Conservation (phyloP, 2,329 filamentous ascomycete species). For the Colletotrichum lindemuthianum region DNA sequence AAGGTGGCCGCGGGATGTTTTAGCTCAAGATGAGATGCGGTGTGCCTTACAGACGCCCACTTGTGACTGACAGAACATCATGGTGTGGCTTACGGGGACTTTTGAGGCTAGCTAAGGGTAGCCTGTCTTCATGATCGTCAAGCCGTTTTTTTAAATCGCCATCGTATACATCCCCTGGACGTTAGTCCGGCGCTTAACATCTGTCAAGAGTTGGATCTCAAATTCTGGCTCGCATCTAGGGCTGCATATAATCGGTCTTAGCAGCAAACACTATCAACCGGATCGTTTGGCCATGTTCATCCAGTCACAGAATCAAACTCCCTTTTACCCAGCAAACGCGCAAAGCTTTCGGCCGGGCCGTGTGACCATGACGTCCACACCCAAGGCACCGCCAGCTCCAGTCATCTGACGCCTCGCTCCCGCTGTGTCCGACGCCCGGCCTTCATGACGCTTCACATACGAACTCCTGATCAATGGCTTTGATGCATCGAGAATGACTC, state of each 20-base stretch:
- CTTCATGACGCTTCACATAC: constrained; percentile 14
- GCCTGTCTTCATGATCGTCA: neutral
- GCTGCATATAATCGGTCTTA: neutral
- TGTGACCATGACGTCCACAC: constrained; percentile 1
- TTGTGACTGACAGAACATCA: neutral
- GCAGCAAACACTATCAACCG: neutral
- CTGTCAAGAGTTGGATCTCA: neutral
- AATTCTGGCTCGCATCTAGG: no score
- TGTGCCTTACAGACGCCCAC: constrained; percentile 4
- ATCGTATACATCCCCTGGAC: no score
- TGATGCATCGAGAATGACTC: constrained; percentile 18
- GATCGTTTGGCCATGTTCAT: neutral
- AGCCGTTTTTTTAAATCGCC: neutral
- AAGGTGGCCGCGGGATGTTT: constrained; percentile 5
- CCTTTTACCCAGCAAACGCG: neutral
- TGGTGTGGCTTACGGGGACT: constrained; percentile 5
- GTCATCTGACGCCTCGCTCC: constrained; percentile 12
- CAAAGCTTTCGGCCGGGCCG: neutral
- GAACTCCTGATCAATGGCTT: neutral
- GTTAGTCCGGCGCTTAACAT: constrained; percentile 7
- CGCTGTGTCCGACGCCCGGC: constrained; percentile 14
- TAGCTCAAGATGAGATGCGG: neutral
- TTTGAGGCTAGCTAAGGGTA: constrained; percentile 1
- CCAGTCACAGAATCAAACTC: neutral
- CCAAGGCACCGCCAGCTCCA: neutral